phyloP scores from a whole-genome alignment of 2,329 filamentous ascomycete species.

The Neobulgaria alba region DNA sequence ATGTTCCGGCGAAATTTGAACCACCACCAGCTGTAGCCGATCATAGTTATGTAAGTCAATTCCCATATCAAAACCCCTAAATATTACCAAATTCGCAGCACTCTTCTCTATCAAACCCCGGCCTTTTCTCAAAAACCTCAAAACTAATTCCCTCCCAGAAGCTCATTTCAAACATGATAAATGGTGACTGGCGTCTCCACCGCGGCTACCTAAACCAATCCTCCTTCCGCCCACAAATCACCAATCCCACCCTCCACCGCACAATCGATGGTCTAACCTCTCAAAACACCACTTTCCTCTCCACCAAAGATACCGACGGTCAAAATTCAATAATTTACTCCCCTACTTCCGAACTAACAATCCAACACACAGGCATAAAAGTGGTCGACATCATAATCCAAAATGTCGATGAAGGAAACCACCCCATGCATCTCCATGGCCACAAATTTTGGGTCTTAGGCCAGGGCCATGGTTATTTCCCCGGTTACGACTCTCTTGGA shows the following conservation, averaged over 20 bases:
- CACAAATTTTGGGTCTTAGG: slow-evolving; percentile 57
- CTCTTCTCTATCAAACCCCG: slow-evolving; percentile 98
- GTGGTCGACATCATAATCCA: slow-evolving; percentile 72
- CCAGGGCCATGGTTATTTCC: slow-evolving; percentile 55
- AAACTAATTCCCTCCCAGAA: background rate
- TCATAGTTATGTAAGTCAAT: slow-evolving; percentile 33
- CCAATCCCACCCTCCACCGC: slow-evolving; percentile 41
- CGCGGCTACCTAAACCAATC: slow-evolving; percentile 50
- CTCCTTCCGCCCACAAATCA: slow-evolving; percentile 41
- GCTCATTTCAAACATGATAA: slow-evolving; percentile 49
- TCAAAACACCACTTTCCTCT: slow-evolving; percentile 38
- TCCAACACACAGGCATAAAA: slow-evolving; percentile 48
- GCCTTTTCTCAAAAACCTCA: background rate
- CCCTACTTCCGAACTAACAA: slow-evolving; percentile 43
- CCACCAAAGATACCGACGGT: slow-evolving; percentile 38
- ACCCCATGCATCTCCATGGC: slow-evolving; percentile 70
- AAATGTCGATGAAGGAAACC: slow-evolving; percentile 62
- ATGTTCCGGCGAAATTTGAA: slow-evolving; percentile 36
- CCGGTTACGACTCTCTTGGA: slow-evolving; percentile 33
- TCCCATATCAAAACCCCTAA: no score
- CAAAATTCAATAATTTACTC: slow-evolving; percentile 42
- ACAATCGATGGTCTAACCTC: slow-evolving; percentile 37
- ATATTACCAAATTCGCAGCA: slow-evolving; percentile 89
- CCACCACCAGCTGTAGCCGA: slow-evolving; percentile 40
- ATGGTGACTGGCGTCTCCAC: slow-evolving; percentile 47